Percentiles rank a stretch among this genome's conserved stretches.
Evolutionary conservation across 371 early-diverging fungal species (phyloP).

Genomic region (Amoeboaphelidium protococcarum): DNA sequence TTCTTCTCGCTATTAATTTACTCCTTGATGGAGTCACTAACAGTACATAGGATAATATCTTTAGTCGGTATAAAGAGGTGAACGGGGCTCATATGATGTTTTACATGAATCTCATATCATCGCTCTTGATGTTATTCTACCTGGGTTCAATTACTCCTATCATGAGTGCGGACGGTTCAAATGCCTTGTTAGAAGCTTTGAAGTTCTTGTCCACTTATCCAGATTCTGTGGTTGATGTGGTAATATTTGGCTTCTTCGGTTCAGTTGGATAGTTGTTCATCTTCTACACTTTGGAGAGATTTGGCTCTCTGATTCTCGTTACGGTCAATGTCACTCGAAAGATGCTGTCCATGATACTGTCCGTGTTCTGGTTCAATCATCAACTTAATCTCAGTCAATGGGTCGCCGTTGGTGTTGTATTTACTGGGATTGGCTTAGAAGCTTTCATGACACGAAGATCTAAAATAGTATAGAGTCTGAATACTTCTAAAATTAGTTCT

Average conservation of each 20-base stretch:
- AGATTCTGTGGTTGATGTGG: constrained; percentile 44
- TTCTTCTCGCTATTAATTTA: constrained; percentile 55
- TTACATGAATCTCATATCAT: constrained; percentile 68
- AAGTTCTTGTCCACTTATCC: constrained; percentile 45
- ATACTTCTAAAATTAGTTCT: no score
- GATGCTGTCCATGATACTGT: constrained; percentile 74
- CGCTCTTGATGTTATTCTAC: constrained; percentile 34
- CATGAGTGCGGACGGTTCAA: constrained; percentile 22
- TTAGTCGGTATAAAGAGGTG: constrained; percentile 31
- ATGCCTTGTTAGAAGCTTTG: constrained; percentile 47
- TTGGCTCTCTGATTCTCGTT: constrained; percentile 68
- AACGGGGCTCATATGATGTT: constrained; percentile 91
- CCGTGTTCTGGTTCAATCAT: constrained; percentile 52
- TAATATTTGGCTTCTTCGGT: constrained; percentile 66
- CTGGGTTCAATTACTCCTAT: constrained; percentile 24
- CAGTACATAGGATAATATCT: constrained; percentile 87
- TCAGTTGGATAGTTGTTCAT: constrained; percentile 93
- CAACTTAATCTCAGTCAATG: constrained; percentile 51
- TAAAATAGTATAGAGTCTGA: no score
- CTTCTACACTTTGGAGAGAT: constrained; percentile 71
- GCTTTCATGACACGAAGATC: no score
- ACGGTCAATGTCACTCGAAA: constrained; percentile 91
- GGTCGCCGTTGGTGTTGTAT: constrained; percentile 57
- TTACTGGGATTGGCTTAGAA: constrained; percentile 29
- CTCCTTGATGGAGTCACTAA: constrained; percentile 83